Evolutionary conservation across 2,329 filamentous ascomycete genomes (phyloP), one percentile per base, ranked within the genome.

Genomic region (Dothidotthia symphoricarpi): DNA sequence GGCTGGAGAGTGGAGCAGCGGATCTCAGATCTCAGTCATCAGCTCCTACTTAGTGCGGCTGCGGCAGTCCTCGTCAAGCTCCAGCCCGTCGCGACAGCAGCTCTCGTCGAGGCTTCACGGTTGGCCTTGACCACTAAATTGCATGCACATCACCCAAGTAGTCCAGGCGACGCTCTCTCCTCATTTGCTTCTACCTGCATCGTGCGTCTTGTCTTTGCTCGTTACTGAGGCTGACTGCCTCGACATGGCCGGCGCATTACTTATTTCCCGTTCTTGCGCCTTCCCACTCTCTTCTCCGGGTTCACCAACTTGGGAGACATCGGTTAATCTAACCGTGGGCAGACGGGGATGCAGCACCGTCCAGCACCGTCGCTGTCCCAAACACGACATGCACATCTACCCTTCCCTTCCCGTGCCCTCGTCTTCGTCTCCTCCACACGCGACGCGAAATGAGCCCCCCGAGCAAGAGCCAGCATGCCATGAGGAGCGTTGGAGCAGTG

Each of bases 41-140:
- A 56, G 53, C 55, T 48, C 38, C 44, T 49, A 43, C 45, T 45
- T 55, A 54, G 51, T 57, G 53, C 55, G 49, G 47, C 48, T 32
- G 40, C 51, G 51, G 49, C 44, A 52, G 39, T 54, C 39, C 19
- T 22, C 19, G 19, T 22, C 19, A 22, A 22, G 19, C 19, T 22
- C 19, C 19, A 5, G 9, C 19, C 19, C 19, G 19, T 22, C 19
- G 5, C 19, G 19, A 22, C 19, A 22, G 19, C 19, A 5, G 5
- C 9, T 22, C 19, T 22, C 19, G 19, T 22, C 19, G 19, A 22
- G 9, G 19, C 19, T n/a, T n/a, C n/a, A n/a, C n/a, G n/a, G n/a
- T n/a, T n/a, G n/a, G n/a, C n/a, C n/a, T n/a, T n/a, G n/a, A n/a
- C n/a, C n/a, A n/a, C n/a, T n/a, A n/a, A n/a, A n/a, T n/a, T n/a